Conservation (phyloP, 2,329 filamentous ascomycete species). For the Pleoardoris graminearum region DNA sequence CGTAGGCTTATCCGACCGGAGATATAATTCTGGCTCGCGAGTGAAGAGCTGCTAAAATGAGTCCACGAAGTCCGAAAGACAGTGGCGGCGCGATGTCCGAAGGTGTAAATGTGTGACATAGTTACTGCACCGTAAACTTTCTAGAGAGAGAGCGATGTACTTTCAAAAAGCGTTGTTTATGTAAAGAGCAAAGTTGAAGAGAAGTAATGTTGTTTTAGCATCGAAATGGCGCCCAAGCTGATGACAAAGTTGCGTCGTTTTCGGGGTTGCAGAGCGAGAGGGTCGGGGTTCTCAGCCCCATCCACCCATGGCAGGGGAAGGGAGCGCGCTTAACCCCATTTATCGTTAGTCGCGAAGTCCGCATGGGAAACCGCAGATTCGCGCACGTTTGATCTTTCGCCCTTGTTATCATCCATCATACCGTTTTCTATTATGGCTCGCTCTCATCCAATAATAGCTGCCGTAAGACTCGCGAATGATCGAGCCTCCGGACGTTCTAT, state of each 20-base stretch:
- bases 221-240: not conserved
- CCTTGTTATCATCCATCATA: not conserved
- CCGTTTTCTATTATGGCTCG: not conserved
- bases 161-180: no score
- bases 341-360: not conserved
- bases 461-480: not conserved
- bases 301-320: constrained; percentile 1
- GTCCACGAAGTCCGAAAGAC: constrained; percentile 5
- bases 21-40: constrained; percentile 5
- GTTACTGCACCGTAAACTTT: no score
- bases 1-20: constrained; percentile 8
- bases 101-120: not conserved
- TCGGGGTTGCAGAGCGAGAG: constrained; percentile 1
- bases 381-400: constrained; percentile 3
- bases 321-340: not conserved
- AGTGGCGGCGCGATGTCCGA: constrained; percentile 3
- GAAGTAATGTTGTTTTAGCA: no score
- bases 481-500: constrained; percentile 3
- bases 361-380: not conserved
- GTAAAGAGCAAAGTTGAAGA: no score
- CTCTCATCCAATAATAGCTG: constrained; percentile 1
- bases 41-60: not conserved
- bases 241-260: not conserved
- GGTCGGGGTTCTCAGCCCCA: constrained; percentile 5
- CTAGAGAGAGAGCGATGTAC: no score